Conservation (phyloP, 2,329 filamentous ascomycete genomes). For the Penicillium digitatum region DNA sequence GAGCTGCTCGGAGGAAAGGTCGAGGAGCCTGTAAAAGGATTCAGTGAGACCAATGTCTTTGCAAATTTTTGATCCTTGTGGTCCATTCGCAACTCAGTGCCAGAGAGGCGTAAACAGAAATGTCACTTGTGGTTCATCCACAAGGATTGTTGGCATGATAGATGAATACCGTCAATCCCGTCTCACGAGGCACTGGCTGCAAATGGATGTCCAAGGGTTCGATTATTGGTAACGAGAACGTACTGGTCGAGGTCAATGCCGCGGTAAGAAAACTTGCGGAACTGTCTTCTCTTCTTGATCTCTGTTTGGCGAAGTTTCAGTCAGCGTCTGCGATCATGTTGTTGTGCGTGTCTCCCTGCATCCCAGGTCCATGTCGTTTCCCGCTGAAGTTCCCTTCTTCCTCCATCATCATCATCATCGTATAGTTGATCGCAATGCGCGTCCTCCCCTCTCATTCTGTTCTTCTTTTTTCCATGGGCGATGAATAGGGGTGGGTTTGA, state of each 20-base stretch:
- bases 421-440: conserved; percentile 2
- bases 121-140: neutral
- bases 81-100: conserved; percentile 2
- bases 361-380: conserved; percentile 18
- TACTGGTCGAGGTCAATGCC: conserved; percentile 99
- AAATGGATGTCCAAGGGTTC: conserved; percentile 5
- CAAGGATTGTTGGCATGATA: neutral
- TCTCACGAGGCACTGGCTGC: conserved; percentile 8
- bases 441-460: conserved; percentile 4
- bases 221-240: conserved; percentile 42
- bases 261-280: conserved; percentile 99
- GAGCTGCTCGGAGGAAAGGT: conserved; percentile 97
- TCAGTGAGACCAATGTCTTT: conserved; percentile 23
- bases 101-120: conserved; percentile 4
- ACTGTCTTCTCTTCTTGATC: conserved; percentile 99
- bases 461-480: conserved; percentile 11
- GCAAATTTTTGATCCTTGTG: neutral
- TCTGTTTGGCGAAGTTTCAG: conserved; percentile 52
- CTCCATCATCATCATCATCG: conserved; percentile 5
- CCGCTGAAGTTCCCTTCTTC: neutral
- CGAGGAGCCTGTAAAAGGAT: conserved; percentile 71
- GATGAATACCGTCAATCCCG: conserved; percentile 5
- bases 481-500: conserved; percentile 19
- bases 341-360: conserved; percentile 15
- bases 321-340: conserved; percentile 29